phyloP scores from a whole-genome alignment of 75 land plant genomes.

The Ceratopteris richardii region DNA sequence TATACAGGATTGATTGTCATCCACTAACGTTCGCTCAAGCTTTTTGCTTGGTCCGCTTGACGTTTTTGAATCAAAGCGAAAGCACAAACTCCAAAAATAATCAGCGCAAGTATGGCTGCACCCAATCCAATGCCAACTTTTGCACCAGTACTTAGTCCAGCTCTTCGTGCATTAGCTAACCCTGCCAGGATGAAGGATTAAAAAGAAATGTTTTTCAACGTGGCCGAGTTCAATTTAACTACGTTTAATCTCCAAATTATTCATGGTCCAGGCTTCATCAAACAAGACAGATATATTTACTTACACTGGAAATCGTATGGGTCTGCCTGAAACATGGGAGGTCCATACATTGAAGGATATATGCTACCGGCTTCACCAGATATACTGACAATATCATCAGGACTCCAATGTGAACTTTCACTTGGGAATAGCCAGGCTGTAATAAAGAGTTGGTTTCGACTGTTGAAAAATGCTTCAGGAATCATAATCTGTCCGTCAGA shows the following conservation, averaged over 20 bases:
- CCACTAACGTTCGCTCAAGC: slow-evolving; percentile 9
- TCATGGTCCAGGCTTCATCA: too few species aligned
- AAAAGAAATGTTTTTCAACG: not conserved
- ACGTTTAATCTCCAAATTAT: too few species aligned
- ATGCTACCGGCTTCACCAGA: not conserved
- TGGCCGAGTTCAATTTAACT: not conserved
- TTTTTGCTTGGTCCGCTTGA: slow-evolving; percentile 7
- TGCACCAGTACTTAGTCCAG: slow-evolving; percentile 6
- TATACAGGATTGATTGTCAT: not conserved
- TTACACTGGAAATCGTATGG: not conserved
- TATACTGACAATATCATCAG: not conserved
- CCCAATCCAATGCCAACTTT: slow-evolving; percentile 11
- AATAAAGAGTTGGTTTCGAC: not conserved
- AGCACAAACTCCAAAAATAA: not conserved
- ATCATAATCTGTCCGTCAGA: not conserved
- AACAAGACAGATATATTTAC: too few species aligned
- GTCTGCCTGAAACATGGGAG: not conserved
- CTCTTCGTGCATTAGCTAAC: not conserved
- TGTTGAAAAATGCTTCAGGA: not conserved
- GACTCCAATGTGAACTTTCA: not conserved
- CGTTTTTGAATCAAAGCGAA: slow-evolving; percentile 9
- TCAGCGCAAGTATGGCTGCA: not conserved
- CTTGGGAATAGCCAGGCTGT: not conserved
- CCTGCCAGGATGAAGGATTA: not conserved
- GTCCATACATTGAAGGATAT: not conserved